Evolutionary conservation across 306 rosid species (phyloP).

Genomic region (Medicago ruthenica): DNA sequence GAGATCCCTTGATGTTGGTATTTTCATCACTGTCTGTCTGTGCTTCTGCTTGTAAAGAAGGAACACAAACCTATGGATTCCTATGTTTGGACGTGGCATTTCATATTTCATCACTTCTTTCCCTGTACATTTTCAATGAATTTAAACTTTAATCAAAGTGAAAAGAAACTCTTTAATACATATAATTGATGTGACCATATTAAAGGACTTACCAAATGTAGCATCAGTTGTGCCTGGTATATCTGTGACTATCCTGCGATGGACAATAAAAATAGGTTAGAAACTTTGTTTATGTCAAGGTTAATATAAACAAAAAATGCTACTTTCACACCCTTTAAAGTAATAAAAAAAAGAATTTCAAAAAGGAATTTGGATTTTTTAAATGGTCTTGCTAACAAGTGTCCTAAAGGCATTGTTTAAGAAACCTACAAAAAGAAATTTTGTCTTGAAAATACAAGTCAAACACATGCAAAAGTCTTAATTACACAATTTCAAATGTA

Average conservation of each 20-base stretch:
- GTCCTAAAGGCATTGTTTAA: no score
- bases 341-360: no score
- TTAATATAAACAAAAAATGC: neutral
- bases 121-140: conserved; percentile 49
- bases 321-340: no score
- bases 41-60: conserved; percentile 75
- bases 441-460: no score
- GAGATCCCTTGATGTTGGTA: conserved; percentile 63
- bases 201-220: conserved; percentile 66
- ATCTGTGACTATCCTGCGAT: conserved; percentile 81
- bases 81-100: conserved; percentile 80
- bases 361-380: no score
- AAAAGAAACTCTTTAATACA: no score
- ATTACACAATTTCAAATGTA: no score
- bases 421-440: no score
- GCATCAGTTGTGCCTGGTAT: conserved; percentile 94
- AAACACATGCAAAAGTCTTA: no score
- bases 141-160: neutral
- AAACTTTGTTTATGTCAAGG: neutral
- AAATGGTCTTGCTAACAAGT: no score
- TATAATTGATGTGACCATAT: neutral
- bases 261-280: conserved; percentile 14
- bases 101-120: conserved; percentile 75
- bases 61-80: conserved; percentile 91
- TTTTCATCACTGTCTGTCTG: conserved; percentile 53